Conservation (phyloP, 257 asterid genomes). For the Linaria vulgaris region DNA sequence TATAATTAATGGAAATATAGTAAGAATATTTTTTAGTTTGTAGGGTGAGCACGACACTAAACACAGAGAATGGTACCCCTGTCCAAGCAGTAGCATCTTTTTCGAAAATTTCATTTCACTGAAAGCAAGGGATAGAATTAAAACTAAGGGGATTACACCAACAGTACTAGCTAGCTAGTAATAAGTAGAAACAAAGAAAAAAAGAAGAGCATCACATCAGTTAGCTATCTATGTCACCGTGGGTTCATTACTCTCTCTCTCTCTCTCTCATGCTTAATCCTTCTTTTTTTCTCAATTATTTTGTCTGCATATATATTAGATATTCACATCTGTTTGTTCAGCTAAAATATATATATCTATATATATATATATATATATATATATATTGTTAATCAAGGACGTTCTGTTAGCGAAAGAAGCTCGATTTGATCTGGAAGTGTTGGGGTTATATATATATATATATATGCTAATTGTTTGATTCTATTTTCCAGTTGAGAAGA, state of each 20-base stretch:
- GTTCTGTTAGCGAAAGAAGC: too few species aligned
- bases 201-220: conserved; percentile 27
- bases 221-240: conserved; percentile 24
- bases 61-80: too few species aligned
- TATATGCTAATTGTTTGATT: background rate
- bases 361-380: too few species aligned
- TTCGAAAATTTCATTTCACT: conserved; percentile 45
- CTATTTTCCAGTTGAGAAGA: background rate
- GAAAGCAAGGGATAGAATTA: conserved; percentile 50
- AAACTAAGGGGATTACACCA: conserved; percentile 5
- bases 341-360: background rate
- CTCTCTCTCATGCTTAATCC: conserved; percentile 11
- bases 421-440: too few species aligned
- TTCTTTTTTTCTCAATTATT: background rate
- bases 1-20: background rate
- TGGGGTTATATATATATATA: too few species aligned
- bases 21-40: too few species aligned
- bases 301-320: background rate
- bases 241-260: conserved; percentile 18
- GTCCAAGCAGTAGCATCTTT: conserved; percentile 35
- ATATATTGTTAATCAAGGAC: too few species aligned
- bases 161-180: conserved; percentile 18
- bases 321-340: background rate
- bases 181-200: background rate
- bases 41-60: too few species aligned